phyloP scores from a whole-genome alignment of 768 basidiomycete genomes.

The Boletus pseudo-olivaceus region DNA sequence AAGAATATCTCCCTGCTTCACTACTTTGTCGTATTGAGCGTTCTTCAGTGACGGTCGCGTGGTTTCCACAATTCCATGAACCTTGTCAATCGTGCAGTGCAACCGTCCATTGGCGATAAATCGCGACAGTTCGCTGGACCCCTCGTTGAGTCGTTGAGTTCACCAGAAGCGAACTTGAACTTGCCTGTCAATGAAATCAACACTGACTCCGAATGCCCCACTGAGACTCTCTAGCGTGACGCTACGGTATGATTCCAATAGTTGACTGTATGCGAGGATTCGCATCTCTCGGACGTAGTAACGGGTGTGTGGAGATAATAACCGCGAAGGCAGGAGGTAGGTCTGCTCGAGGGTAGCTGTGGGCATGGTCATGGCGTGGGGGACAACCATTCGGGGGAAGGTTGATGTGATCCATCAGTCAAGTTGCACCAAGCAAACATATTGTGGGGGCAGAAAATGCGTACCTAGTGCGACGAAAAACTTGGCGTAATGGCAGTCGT shows the following conservation, averaged over 20 bases:
- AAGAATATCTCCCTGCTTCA: constrained; percentile 88
- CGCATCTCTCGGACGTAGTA: constrained; percentile 96
- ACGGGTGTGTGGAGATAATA: constrained; percentile 81
- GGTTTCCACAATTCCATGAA: constrained; percentile 92
- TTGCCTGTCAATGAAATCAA: constrained; percentile 83
- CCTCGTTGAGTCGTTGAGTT: not conserved
- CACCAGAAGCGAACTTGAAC: constrained; percentile 29
- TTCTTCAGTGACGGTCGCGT: constrained; percentile 74
- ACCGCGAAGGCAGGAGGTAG: constrained; percentile 81
- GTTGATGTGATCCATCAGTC: too few relatives aligned
- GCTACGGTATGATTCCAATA: constrained; percentile 88
- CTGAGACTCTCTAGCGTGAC: constrained; percentile 86
- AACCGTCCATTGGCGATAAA: constrained; percentile 89
- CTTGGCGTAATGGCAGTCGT: constrained; percentile 91
- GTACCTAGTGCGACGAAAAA: constrained; percentile 88
- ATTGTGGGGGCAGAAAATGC: constrained; percentile 14
- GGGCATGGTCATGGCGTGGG: too few relatives aligned
- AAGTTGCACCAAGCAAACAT: not conserved
- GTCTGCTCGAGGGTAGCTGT: constrained; percentile 85
- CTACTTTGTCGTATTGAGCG: constrained; percentile 88
- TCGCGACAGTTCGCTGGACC: constrained; percentile 74
- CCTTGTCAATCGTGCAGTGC: constrained; percentile 89
- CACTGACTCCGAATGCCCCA: constrained; percentile 84
- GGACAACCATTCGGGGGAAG: not conserved
- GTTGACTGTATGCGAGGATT: constrained; percentile 86